Evolutionary conservation across 352 stramenopile species (phyloP), one percentile per base, ranked within the genome.

Genomic region (Pythium phragmiticola): DNA sequence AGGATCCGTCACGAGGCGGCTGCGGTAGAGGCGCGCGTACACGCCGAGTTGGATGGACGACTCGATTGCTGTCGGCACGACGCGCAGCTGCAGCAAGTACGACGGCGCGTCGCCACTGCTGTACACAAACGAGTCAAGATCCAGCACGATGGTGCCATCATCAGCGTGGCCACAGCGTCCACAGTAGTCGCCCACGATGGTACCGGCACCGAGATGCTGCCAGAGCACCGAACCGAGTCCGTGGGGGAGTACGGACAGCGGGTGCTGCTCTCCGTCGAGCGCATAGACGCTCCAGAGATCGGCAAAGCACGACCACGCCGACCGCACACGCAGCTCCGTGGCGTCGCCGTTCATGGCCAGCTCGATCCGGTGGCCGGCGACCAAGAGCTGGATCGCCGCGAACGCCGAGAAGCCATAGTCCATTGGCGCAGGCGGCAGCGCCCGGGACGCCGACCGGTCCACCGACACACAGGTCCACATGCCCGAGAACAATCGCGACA

Each of bases 101-200:
- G 66, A 73, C 36, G 66, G 54, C 36, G 43, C 50, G 12, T 60
- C 42, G 14, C 59, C 30, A 23, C 60, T 52, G 26, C 60, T 52
- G 57, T 70, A 74, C 28, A 52, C 46, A 43, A 69, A 70, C 26
- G 65, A 19, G 23, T 74, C 61, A 11, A 74, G 47, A n/a, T 74
- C 61, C 19, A 74, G 49, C n/a, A 65, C 60, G 21, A 66, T 48
- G 2, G 60, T 48, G 9, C 49, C 56, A 51, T 73, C 66, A 14
- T 74, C 67, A 6, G 37, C 33, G 4, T 65, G 60, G 34, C 26
- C 60, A 60, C 30, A 73, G 47, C 7, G 33, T 26, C 55, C 60
- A 28, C 66, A 60, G 50, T 73, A 69, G 46, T 73, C 60, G 12
- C 66, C 66, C 4, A 69, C 60, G n/a, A 65, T 42, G 0, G 60